phyloP scores from a whole-genome alignment of 2,329 filamentous ascomycete species.

The Microcyclospora pomicola region DNA sequence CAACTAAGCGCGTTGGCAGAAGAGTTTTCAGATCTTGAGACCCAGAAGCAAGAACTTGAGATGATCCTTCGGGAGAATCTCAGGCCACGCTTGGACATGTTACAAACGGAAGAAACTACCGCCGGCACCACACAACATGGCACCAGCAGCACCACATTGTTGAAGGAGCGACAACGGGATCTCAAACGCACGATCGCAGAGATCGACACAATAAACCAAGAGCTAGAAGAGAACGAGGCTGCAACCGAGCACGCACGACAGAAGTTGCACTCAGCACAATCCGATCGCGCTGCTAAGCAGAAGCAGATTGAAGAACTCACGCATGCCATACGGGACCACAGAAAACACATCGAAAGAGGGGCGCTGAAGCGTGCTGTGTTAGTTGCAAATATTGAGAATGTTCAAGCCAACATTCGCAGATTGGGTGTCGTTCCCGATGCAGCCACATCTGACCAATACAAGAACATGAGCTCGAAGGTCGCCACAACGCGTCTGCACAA shows the following conservation, averaged over 20 bases:
- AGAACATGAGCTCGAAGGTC: conserved; percentile 62
- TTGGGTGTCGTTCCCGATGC: conserved; percentile 88
- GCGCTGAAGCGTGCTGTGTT: conserved; percentile 76
- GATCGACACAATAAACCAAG: conserved; percentile 51
- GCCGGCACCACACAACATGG: conserved; percentile 28
- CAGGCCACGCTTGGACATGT: conserved; percentile 71
- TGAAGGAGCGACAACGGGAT: conserved; percentile 69
- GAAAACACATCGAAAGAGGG: conserved; percentile 83
- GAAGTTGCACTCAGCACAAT: conserved; percentile 45
- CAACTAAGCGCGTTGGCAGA: conserved; percentile 64
- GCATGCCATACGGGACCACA: conserved; percentile 65
- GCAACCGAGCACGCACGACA: conserved; percentile 49
- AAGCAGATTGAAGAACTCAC: conserved; percentile 63
- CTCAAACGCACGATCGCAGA: conserved; percentile 62
- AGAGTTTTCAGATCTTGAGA: conserved; percentile 63
- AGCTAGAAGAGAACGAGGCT: conserved; percentile 59
- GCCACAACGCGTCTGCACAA: conserved; percentile 61
- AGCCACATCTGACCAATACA: conserved; percentile 72
- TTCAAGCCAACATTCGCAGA: conserved; percentile 78
- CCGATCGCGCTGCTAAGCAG: conserved; percentile 49
- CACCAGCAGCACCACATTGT: conserved; percentile 40
- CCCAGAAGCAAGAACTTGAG: conserved; percentile 69
- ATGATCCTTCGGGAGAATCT: conserved; percentile 81
- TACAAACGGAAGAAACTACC: conserved; percentile 64
- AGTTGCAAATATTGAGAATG: conserved; percentile 63